Evolutionary conservation across 2,329 filamentous ascomycete species (phyloP), one percentile per base, ranked within the genome.

Genomic region (Cladophialophora bantiana): DNA sequence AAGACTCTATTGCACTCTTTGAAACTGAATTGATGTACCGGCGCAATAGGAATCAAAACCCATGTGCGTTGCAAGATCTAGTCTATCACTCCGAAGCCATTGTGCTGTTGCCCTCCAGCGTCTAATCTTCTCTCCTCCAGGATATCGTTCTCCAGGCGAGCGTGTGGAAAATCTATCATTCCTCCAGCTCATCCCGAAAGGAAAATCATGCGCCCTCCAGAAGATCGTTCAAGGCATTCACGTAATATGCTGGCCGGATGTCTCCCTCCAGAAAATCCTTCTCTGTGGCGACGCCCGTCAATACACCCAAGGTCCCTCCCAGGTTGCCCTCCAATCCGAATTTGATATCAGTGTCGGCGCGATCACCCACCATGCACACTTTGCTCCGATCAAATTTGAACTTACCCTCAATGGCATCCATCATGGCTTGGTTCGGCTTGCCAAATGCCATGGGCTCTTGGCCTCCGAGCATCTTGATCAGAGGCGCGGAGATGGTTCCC

Each of bases 351-450:
- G 95, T 99, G 78, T 98, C 92, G 70, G 97, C 83, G 35, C 95
- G 86, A 78, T 99, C 95, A 6, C 95, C 95, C 52, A 99, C 87
- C 95, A 99, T 99, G 80, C 95, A 98, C 0, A 95, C 92, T 73
- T 88, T 88, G 67, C 85, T 87, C 42, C 94, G 87, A 77, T 98
- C 89, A 62, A 99, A 90, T 72, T 91, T 85, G 78, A 98, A 97
- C 79, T 96, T 97, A 66, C 94, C 94, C 83, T 98, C 94, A 65
- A 99, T 91, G 2, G 95, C 93, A 78, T 98, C 94, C 94, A 99
- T 97, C 95, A 99, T 99, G 3, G 94, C 94, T 82, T 97, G 93
- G 77, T 93, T 97, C 2, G 95, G 95, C 82, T 99, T 99, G 0
- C 95, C 95, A 48, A 98, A 82, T 2, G 92, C 89, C 36, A 93